These are phyloP conservation scores for Metschnikowia reukaufii DNA, from an alignment of 805 yeast genomes.

Conservation along the genomic window DNA sequence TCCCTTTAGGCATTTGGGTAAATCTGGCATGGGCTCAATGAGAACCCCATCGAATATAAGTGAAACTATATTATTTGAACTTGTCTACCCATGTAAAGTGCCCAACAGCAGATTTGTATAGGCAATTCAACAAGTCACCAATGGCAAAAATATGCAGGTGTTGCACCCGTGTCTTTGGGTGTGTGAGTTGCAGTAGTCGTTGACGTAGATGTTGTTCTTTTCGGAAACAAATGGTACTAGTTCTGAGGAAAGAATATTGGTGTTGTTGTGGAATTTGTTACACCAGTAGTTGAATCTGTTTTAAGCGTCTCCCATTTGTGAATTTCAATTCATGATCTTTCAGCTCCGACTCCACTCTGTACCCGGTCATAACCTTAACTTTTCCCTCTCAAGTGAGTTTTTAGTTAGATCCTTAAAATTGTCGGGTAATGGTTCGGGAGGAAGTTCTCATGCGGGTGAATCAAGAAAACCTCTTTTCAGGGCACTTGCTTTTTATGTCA, in stretches of 20 bases:
- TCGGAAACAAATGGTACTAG: slow-evolving; percentile 27
- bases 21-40: slow-evolving; percentile 37
- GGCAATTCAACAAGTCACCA: slow-evolving; percentile 43
- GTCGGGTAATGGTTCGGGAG: slow-evolving; percentile 37
- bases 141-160: slow-evolving; percentile 32
- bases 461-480: slow-evolving; percentile 37
- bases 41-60: slow-evolving; percentile 29
- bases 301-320: slow-evolving; percentile 27
- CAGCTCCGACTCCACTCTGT: slow-evolving; percentile 27
- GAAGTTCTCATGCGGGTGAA: slow-evolving; percentile 40
- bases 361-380: slow-evolving; percentile 30
- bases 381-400: slow-evolving; percentile 28
- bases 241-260: slow-evolving; percentile 24
- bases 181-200: slow-evolving; percentile 35
- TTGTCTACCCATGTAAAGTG: slow-evolving; percentile 42
- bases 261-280: slow-evolving; percentile 34
- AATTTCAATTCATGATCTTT: slow-evolving; percentile 28
- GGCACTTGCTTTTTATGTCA: slow-evolving; percentile 42
- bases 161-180: slow-evolving; percentile 16
- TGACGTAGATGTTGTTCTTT: slow-evolving; percentile 33
- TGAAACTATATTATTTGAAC: slow-evolving; percentile 38
- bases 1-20: slow-evolving; percentile 37
- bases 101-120: slow-evolving; percentile 46
- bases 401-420: slow-evolving; percentile 29
- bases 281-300: slow-evolving; percentile 40